Evolutionary conservation across 805 yeast species (phyloP).

Genomic region (Metschnikowia anglica): DNA sequence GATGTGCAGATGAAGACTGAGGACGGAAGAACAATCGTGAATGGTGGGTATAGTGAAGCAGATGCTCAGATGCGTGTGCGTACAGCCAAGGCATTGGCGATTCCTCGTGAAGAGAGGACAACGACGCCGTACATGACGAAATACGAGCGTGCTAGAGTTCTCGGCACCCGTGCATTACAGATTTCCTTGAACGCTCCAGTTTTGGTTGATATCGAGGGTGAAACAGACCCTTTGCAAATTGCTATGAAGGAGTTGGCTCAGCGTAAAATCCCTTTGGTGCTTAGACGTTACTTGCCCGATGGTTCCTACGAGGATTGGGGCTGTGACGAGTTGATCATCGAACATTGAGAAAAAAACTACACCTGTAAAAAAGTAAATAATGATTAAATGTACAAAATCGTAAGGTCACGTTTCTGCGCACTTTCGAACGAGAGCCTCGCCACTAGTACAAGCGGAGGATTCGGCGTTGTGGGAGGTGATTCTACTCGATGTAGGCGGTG

Average conservation of each 20-base stretch:
- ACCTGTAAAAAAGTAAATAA: not conserved
- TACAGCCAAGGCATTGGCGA: conserved; percentile 76
- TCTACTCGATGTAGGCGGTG: conserved; percentile 46
- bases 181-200: conserved; percentile 99
- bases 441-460: no score
- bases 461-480: no score
- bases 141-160: conserved; percentile 94
- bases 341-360: conserved; percentile 40
- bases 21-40: conserved; percentile 71
- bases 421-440: no score
- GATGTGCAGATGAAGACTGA: conserved; percentile 52
- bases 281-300: conserved; percentile 95
- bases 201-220: conserved; percentile 96
- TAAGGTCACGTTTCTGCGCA: no score
- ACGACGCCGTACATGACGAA: conserved; percentile 99
- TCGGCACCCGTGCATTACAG: conserved; percentile 97
- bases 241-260: conserved; percentile 97
- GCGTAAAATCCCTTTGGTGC: conserved; percentile 90
- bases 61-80: conserved; percentile 52
- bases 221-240: conserved; percentile 96
- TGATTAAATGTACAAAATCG: not conserved
- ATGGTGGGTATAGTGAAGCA: conserved; percentile 65
- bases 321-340: conserved; percentile 94
- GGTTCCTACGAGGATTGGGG: conserved; percentile 99
- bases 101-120: conserved; percentile 81